A percentile compares a stretch with the other conserved stretches of the same genome.
Conservation (phyloP, 768 basidiomycete genomes). For the Xerocomellus amylosporus region DNA sequence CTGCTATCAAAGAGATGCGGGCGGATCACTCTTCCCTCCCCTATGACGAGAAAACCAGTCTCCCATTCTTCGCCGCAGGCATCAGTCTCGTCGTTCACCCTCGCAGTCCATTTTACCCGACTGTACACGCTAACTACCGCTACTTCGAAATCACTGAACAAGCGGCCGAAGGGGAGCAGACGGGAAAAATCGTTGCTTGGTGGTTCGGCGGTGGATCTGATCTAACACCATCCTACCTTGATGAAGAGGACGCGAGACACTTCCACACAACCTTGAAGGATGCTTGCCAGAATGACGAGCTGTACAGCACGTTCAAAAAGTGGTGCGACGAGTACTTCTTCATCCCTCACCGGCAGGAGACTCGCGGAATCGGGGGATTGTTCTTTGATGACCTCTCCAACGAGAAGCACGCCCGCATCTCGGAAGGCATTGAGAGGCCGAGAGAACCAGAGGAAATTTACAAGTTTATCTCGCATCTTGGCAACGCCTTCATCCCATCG, state of each 20-base stretch:
- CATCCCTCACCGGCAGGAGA: slow-evolving; percentile 83
- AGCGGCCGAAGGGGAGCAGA: slow-evolving; percentile 31
- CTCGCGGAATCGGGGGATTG: slow-evolving; percentile 88
- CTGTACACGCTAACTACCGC: slow-evolving; percentile 94
- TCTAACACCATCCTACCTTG: slow-evolving; percentile 91
- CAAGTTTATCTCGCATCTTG: slow-evolving; percentile 64
- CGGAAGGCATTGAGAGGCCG: slow-evolving; percentile 46
- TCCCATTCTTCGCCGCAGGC: slow-evolving; percentile 94
- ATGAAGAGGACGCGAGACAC: slow-evolving; percentile 79
- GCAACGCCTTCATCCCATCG: slow-evolving; percentile 82
- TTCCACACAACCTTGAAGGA: slow-evolving; percentile 79
- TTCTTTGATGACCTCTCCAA: slow-evolving; percentile 93
- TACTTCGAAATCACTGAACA: slow-evolving; percentile 89
- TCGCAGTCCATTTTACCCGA: slow-evolving; percentile 88
- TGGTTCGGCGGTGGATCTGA: slow-evolving; percentile 99
- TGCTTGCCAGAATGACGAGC: slow-evolving; percentile 69
- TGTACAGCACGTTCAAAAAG: slow-evolving; percentile 81
- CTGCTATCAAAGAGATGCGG: slow-evolving; percentile 92
- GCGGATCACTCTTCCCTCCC: slow-evolving; percentile 83
- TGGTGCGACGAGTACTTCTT: slow-evolving; percentile 99
- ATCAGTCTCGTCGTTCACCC: slow-evolving; percentile 94
- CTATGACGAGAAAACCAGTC: slow-evolving; percentile 52
- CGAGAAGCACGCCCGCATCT: slow-evolving; percentile 61
- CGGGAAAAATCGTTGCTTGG: slow-evolving; percentile 74
- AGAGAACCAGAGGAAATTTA: slow-evolving; percentile 69